phyloP scores from a whole-genome alignment of 176 grass and related monocot genomes.

The Carex myosuroides region DNA sequence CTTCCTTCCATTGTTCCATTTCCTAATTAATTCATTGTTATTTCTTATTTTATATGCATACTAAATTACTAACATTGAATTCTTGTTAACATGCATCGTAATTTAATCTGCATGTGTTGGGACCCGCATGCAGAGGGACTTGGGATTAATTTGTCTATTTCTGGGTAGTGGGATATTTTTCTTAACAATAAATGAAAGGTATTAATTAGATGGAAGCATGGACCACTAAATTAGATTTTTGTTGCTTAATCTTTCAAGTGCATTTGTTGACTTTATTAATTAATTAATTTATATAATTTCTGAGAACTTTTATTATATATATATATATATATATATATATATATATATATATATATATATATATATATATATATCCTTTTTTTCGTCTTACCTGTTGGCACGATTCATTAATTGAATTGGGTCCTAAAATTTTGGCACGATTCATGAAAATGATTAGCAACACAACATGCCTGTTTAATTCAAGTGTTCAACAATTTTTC shows the following conservation, averaged over 20 bases:
- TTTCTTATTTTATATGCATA: no score
- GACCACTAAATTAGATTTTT: background rate
- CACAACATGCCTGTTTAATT: background rate
- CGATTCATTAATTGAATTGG: background rate
- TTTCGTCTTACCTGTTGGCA: background rate
- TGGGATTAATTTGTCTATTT: background rate
- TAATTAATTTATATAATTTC: background rate
- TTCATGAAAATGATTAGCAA: background rate
- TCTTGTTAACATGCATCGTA: background rate
- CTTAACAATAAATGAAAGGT: background rate
- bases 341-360: background rate
- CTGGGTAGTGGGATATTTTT: background rate
- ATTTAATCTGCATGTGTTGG: background rate
- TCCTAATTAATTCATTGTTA: no score
- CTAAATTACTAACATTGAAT: background rate
- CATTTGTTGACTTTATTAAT: background rate
- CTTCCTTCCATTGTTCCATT: no score
- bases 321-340: background rate
- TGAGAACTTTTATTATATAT: background rate
- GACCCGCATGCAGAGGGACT: background rate
- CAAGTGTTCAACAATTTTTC: background rate
- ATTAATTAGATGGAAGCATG: background rate
- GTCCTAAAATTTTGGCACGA: background rate
- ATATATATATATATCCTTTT: background rate
- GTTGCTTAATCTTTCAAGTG: background rate